Conservation (phyloP, 2,329 filamentous ascomycete species). For the Pestalotiopsis fici region DNA sequence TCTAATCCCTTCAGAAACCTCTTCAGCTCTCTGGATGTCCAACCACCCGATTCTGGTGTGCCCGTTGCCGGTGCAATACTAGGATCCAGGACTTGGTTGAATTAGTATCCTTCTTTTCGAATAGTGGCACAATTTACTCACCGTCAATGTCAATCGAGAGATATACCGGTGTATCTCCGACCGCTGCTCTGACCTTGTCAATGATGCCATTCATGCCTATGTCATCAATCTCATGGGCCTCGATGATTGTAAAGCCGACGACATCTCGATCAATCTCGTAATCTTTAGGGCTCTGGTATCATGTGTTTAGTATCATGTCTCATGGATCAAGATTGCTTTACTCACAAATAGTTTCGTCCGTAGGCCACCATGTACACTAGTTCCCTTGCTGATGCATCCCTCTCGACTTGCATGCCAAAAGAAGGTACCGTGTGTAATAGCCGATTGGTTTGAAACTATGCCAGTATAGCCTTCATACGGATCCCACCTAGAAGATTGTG, state of each 20-base stretch:
- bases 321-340: not conserved
- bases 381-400: constrained; percentile 10
- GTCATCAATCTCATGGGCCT: constrained; percentile 8
- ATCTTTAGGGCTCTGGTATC: constrained; percentile 9
- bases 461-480: constrained; percentile 1
- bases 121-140: too few species aligned
- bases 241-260: constrained; percentile 5
- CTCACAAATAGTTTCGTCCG: constrained; percentile 8
- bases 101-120: not conserved
- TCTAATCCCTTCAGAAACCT: constrained; percentile 9
- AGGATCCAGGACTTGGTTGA: not conserved
- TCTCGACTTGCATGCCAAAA: constrained; percentile 10
- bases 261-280: constrained; percentile 2
- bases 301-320: not conserved
- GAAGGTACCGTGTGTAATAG: constrained; percentile 10
- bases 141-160: constrained; percentile 12
- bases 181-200: not conserved
- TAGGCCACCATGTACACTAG: constrained; percentile 9
- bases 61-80: not conserved
- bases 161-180: constrained; percentile 7
- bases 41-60: not conserved
- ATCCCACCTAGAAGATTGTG: not conserved
- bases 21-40: not conserved
- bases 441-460: constrained; percentile 17
- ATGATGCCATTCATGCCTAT: constrained; percentile 10